Evolutionary conservation across 495 filamentous ascomycete species (phyloP).

Genomic region (Neurospora sublineolata): DNA sequence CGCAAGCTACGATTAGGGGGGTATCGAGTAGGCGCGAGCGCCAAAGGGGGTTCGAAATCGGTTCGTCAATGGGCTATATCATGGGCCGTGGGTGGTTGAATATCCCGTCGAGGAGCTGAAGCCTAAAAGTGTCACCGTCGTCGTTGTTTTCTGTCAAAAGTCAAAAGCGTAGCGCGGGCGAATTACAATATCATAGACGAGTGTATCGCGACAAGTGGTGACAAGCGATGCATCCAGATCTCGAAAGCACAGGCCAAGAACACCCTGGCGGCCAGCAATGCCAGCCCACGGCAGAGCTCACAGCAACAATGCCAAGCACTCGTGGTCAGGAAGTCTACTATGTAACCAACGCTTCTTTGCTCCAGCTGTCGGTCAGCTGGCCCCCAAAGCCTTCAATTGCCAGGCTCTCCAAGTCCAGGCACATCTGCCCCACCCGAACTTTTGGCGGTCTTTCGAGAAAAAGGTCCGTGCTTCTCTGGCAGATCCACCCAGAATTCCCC

Average conservation of each 20-base stretch:
- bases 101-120: not conserved
- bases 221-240: not conserved
- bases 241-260: not conserved
- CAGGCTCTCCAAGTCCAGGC: no score
- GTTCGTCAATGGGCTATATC: conserved; percentile 2
- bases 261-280: not conserved
- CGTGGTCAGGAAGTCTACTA: no score
- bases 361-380: not conserved
- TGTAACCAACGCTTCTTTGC: no score
- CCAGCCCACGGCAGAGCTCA: not conserved
- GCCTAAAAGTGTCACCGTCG: not conserved
- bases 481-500: not conserved
- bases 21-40: not conserved
- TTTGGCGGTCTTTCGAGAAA: not conserved
- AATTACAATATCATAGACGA: not conserved
- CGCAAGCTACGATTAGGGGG: not conserved
- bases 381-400: no score
- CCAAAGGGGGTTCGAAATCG: not conserved
- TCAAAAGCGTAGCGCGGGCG: not conserved
- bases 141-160: not conserved
- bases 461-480: not conserved
- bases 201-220: not conserved
- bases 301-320: conserved; percentile 1
- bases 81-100: not conserved
- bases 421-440: not conserved